A percentile compares a stretch with the other conserved stretches of the same genome.
phyloP scores from a whole-genome alignment of 257 asterid genomes.

The Rehmannia glutinosa region DNA sequence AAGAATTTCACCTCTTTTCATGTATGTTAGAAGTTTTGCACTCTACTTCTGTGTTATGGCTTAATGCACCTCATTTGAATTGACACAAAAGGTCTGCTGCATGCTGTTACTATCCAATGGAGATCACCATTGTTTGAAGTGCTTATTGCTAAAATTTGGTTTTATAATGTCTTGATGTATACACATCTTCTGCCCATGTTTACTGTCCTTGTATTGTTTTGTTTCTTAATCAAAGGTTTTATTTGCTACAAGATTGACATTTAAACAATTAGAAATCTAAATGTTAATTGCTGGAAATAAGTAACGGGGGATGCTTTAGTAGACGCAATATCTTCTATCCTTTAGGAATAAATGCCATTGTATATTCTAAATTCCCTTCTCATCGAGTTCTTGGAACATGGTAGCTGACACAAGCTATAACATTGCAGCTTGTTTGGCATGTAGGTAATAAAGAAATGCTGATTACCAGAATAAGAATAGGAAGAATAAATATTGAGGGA shows the following conservation, averaged over 20 bases:
- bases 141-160: background rate
- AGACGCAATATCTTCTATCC: background rate
- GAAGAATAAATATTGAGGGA: background rate
- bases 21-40: no score
- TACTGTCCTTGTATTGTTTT: no score
- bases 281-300: background rate
- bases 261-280: no score
- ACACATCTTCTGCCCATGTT: background rate
- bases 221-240: no score
- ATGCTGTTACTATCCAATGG: no score
- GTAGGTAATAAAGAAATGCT: background rate
- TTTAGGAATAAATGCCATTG: background rate
- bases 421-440: background rate
- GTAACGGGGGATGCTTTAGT: background rate
- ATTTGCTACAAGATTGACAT: no score
- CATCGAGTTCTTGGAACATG: slow-evolving; percentile 1
- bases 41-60: no score
- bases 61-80: no score
- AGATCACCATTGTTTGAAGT: no score
- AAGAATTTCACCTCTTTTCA: no score
- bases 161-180: background rate
- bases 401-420: background rate
- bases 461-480: background rate
- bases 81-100: no score
- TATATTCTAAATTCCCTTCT: background rate